These are phyloP conservation scores for Chlorella sp. DNA, from an alignment of 139 green algal species.

Conservation along the genomic window DNA sequence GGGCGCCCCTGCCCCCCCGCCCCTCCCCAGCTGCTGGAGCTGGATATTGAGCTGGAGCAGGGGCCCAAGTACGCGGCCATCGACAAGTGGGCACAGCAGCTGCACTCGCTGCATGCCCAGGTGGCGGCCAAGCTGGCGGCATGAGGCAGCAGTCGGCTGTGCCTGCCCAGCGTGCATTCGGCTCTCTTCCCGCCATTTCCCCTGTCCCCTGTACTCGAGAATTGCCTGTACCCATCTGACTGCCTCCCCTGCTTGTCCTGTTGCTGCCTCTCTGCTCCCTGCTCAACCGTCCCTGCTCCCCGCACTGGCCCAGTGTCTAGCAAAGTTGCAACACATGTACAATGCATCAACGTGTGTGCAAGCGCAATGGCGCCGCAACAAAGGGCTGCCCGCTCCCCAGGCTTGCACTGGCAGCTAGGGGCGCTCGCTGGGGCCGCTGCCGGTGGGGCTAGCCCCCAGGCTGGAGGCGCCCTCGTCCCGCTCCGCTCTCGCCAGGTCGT, in stretches of 20 bases:
- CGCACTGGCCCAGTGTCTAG: neutral
- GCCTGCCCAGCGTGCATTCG: neutral
- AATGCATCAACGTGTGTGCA: neutral
- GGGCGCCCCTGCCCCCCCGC: neutral
- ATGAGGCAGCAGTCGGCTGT: constrained; percentile 13
- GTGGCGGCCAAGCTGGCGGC: constrained; percentile 74
- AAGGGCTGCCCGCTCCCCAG: neutral
- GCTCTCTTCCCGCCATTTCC: neutral
- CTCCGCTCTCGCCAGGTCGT: constrained; percentile 86
- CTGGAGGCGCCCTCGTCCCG: constrained; percentile 37
- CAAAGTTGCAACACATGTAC: neutral
- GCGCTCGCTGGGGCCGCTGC: neutral
- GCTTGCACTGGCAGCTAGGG: neutral
- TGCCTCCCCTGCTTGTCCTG: neutral
- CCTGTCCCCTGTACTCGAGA: neutral
- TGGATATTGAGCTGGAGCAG: constrained; percentile 55
- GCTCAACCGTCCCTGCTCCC: neutral
- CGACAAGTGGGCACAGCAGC: constrained; percentile 86
- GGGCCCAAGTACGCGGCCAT: constrained; percentile 79
- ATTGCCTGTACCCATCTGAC: neutral
- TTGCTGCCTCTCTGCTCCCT: neutral
- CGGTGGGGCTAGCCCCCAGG: no score
- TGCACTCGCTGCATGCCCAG: constrained; percentile 67
- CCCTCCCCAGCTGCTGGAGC: constrained; percentile 77
- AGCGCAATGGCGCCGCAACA: neutral